These are phyloP conservation scores for Austropuccinia psidii DNA, from an alignment of 1,284 basidiomycete species.

Conservation along the genomic window DNA sequence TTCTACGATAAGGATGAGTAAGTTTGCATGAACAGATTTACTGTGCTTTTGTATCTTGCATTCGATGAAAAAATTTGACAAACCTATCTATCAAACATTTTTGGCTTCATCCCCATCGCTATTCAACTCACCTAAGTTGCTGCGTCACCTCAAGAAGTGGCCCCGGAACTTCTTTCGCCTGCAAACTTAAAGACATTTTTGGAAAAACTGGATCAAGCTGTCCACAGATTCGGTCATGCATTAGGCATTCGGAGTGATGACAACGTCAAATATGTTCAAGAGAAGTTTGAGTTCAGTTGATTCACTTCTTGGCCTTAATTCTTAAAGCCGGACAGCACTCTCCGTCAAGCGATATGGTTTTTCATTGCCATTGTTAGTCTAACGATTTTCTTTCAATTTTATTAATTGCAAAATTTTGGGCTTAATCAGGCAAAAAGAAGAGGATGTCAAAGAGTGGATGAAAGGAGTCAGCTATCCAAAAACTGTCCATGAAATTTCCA, in stretches of 20 bases:
- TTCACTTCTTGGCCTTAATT: not conserved
- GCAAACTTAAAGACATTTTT: slow-evolving; percentile 60
- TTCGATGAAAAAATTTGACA: too few species aligned
- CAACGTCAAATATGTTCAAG: slow-evolving; percentile 66
- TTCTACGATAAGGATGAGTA: slow-evolving; percentile 19
- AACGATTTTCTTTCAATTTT: not conserved
- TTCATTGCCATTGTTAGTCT: not conserved
- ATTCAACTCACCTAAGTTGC: not conserved
- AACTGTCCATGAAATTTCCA: slow-evolving; percentile 1
- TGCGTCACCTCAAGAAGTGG: slow-evolving; percentile 66
- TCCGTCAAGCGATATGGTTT: not conserved
- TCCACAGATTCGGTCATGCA: slow-evolving; percentile 61
- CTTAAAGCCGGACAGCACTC: not conserved
- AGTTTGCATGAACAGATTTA: not conserved
- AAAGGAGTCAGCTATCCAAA: slow-evolving; percentile 43
- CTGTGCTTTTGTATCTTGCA: too few species aligned
- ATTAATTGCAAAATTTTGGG: not conserved
- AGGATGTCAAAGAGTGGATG: slow-evolving; percentile 61
- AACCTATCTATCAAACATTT: not conserved
- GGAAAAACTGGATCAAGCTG: slow-evolving; percentile 57
- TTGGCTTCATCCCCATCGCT: not conserved
- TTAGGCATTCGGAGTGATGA: slow-evolving; percentile 55
- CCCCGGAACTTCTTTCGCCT: slow-evolving; percentile 54
- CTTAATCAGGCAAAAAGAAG: slow-evolving; percentile 54
- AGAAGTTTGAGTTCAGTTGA: slow-evolving; percentile 59